Base-by-base conservation (phyloP, 768 basidiomycete species). In the Clitopilus passeckerianus region DNA sequence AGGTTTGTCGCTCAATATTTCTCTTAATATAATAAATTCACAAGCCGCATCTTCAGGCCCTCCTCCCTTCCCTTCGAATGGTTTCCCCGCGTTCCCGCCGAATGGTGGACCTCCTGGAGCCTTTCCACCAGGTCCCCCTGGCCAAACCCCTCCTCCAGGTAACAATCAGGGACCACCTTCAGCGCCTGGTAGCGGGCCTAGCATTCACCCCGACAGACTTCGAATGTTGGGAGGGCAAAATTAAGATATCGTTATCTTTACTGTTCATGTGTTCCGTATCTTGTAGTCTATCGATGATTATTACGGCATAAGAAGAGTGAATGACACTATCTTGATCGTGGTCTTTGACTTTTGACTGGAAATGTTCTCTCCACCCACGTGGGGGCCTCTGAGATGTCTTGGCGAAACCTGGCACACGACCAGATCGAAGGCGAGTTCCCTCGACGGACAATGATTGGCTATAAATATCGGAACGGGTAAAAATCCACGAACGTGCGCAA, bases 131-230 rank as follows among this genome's bases (percentile, higher is more conserved):
- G 77, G 59, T 60, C 43, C 30, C 34, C 4, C 70, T 70, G 20
- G 70, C 63, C 64, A 72, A 69, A 61, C 68, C 71, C 65, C 72
- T 56, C 74, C 75, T 16, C 70, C 70, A 70, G 65, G 69, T 66
- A 24, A 67, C 68, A 69, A 59, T 59, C 63, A 46, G 66, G 66
- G 61, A 4, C 69, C 71, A 9, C 58, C 67, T 9, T 66, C 70
- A 23, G 58, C 71, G n/a, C 66, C 71, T 52, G 71, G 74, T 30
- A 70, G 70, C 18, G 80, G 81, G 18, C 86, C 87, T 44, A 84
- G 79, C n/a, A 92, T 93, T 63, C 91, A 93, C 70, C 91, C 91
- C 9, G 91, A 93, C 72, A 82, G 91, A 60, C 65, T 90, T 71
- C 80, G 90, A 60, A 92, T 93, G 91, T 85, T 93, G 86, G 80